Evolutionary conservation across 805 yeast species (phyloP), one percentile per base, ranked within the genome.

Genomic region (Wickerhamomyces ciferrii): DNA sequence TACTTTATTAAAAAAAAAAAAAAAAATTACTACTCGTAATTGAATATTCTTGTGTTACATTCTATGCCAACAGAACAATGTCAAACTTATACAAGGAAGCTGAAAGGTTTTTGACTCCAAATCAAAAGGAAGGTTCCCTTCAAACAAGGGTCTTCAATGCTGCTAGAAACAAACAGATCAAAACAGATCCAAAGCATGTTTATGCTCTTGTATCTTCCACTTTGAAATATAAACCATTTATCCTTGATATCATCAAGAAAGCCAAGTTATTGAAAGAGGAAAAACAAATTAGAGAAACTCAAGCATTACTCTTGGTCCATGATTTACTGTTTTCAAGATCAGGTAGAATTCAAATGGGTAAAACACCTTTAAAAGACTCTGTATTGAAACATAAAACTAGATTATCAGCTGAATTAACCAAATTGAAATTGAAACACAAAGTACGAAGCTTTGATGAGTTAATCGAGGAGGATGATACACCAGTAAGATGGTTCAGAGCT

Each of bases 311-410:
- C 9, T 65, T 92, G 65, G 84, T 84, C 1, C 96, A 92, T 59
- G 99, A 92, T 66, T 69, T 89, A 44, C 63, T 91, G 6, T 74
- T 94, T 47, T 76, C 92, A 6, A 77, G 81, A 52, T 74, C 80
- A 24, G 94, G 95, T 11, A 69, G 97, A 50, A 84, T 92, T 48
- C 95, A 89, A 61, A 84, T 89, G 73, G 95, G 95, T 7, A 91
- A 90, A 57, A 89, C 84, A 50, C 87, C 92, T 0, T 74, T 89
- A 48, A 94, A 94, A 60, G 94, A 87, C 42, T 84, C 87, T 13
- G 72, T 94, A 5, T 67, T 94, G 46, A 75, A 80, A 48, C 84
- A 90, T 62, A 87, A 86, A 63, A 83, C 96, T 0, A 71, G 98
- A 54, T 69, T 92, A 43, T 81, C 80, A 47, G 91, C 95, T 2